Conservation (phyloP, 176 grass and related monocot species). For the Lolium rigidum region DNA sequence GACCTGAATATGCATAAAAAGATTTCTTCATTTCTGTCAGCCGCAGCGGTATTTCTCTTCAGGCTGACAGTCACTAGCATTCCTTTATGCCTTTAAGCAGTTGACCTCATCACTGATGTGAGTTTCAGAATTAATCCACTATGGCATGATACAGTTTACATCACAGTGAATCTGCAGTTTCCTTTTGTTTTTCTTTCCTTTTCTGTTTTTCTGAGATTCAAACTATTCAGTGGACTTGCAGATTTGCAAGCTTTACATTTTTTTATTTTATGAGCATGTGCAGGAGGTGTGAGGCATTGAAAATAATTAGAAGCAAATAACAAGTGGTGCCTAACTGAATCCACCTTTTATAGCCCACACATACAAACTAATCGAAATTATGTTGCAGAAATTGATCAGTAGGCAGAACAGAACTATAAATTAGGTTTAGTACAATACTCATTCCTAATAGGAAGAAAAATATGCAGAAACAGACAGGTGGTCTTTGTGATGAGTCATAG, state of each 20-base stretch:
- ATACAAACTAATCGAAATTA: background rate
- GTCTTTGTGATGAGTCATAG: background rate
- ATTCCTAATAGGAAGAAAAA: conserved; percentile 1
- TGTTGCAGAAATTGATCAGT: conserved; percentile 20
- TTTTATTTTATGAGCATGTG: background rate
- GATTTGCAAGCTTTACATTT: conserved; percentile 22
- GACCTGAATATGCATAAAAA: background rate
- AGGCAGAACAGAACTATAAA: conserved; percentile 14
- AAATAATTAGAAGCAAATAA: background rate
- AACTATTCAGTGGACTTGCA: background rate
- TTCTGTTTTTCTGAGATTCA: background rate
- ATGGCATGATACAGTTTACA: background rate
- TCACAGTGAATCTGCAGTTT: background rate
- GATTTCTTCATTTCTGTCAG: background rate
- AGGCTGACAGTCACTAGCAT: no score
- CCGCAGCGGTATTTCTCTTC: background rate
- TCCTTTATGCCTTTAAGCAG: background rate
- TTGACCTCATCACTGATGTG: background rate
- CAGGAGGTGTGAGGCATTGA: background rate
- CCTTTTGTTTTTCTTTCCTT: background rate
- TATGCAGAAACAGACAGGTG: background rate
- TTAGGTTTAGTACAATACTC: background rate
- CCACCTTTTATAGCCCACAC: background rate
- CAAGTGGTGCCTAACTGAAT: background rate
- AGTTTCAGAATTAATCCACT: background rate